Percentiles rank a stretch among this genome's conserved stretches.
phyloP scores from a whole-genome alignment of 1,284 basidiomycete genomes.

The Malassezia brasiliensis region DNA sequence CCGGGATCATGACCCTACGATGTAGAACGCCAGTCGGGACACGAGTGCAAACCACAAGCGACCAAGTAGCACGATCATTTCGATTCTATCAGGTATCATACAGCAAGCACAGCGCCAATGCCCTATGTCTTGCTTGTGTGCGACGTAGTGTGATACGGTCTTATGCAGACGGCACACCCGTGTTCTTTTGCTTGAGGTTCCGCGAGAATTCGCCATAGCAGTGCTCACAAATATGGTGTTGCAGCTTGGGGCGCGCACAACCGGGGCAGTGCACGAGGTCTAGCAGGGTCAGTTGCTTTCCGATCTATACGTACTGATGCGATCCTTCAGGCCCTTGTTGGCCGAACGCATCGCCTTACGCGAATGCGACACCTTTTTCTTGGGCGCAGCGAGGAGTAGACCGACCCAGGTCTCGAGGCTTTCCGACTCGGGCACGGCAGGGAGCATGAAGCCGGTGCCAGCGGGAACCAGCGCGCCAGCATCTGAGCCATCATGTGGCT shows the following conservation, averaged over 20 bases:
- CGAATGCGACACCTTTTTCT: conserved; percentile 86
- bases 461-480: neutral
- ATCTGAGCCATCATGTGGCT: neutral
- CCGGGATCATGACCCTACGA: no score
- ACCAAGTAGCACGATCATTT: no score
- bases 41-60: no score
- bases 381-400: conserved; percentile 82
- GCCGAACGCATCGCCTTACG: conserved; percentile 87
- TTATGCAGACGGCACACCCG: neutral
- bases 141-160: no score
- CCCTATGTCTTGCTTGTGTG: no score
- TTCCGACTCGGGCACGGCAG: no score
- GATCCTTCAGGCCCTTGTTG: conserved; percentile 90
- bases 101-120: neutral
- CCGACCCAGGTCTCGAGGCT: conserved; percentile 57
- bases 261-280: conserved; percentile 84
- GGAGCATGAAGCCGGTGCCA: no score
- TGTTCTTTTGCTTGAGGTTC: conserved; percentile 50
- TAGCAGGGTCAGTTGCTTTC: conserved; percentile 46
- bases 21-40: no score
- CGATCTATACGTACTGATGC: conserved; percentile 58
- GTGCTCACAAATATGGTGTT: conserved; percentile 74
- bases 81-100: neutral
- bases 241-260: conserved; percentile 77
- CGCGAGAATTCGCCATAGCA: conserved; percentile 73